A percentile compares a stretch with the other conserved stretches of the same genome.
phyloP scores from a whole-genome alignment of 2,329 filamentous ascomycete genomes.

The Paracoccidioides lutzii region DNA sequence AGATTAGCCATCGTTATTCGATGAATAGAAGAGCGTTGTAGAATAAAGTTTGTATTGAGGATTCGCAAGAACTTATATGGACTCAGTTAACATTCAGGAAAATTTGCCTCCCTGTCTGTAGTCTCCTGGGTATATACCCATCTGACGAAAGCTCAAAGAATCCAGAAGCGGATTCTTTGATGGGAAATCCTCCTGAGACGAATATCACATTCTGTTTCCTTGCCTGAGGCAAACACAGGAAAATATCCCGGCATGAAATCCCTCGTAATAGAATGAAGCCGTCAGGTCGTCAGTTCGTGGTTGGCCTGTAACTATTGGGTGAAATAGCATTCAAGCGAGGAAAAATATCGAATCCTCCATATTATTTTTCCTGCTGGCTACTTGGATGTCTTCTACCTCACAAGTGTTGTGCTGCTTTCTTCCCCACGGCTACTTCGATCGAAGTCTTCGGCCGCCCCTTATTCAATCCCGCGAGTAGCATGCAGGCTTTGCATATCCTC shows the following conservation, averaged over 20 bases:
- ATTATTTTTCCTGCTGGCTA: conserved; percentile 5
- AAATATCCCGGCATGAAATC: neutral
- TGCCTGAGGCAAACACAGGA: neutral
- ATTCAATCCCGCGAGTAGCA: conserved; percentile 77
- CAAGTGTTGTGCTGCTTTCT: conserved; percentile 39
- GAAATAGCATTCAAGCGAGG: neutral
- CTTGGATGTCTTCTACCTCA: conserved; percentile 37
- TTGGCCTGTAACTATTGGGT: neutral
- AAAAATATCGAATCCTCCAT: neutral
- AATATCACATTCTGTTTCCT: neutral
- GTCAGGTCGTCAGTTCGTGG: neutral
- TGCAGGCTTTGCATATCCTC: conserved; percentile 84
- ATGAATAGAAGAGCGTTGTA: no score
- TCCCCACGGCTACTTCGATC: conserved; percentile 33
- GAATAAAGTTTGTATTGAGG: no score
- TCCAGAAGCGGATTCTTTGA: neutral
- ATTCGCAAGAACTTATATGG: no score
- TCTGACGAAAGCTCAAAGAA: neutral
- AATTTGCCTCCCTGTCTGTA: no score
- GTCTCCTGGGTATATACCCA: neutral
- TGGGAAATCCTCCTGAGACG: neutral
- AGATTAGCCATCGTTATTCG: no score
- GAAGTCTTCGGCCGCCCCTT: conserved; percentile 46
- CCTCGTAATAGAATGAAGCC: neutral
- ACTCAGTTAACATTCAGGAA: no score